Base-by-base conservation (phyloP, 345 rosid genomes). In the Sapria himalayana region DNA sequence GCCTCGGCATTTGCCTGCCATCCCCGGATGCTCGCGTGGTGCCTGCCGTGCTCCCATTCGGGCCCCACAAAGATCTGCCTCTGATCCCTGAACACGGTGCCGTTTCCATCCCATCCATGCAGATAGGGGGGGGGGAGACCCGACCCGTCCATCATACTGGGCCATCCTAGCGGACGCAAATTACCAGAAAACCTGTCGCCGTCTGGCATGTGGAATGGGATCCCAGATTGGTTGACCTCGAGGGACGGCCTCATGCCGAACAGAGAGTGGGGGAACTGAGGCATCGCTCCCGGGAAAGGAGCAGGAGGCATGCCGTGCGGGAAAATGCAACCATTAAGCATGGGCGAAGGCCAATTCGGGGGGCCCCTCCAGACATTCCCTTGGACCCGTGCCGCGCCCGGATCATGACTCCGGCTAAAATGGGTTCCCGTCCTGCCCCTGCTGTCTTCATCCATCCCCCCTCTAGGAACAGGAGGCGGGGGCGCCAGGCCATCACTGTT, bases 161-260 rank as follows among this genome's bases (percentile, higher is more conserved):
- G 99, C 99, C 93, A 91, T 43, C 85, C 91, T 23, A 76, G 61
- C 31, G 94, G 91, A 22, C 91, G 93, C 59, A 89, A 22, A 72
- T 79, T 93, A 52, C 78, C 37, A 20, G 80, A 41, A 61, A 73
- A 76, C 65, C 98, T 69, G 52, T 89, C 94, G 38, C 75, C 75
- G 46, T 82, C 93, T 50, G 78, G 56, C 2, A 91, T 57, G 39
- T 71, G 95, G 60, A 65, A 91, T 15, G 81, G 79, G 18, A 79
- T 70, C 29, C 91, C 92, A 29, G 76, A 41, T 63, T 74, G 95
- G 52, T 45, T 74, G 20, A 81, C 69, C 25, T 89, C 98, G 66
- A 82, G 61, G 1, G 94, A 63, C 22, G 94, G 85, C 55, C 94
- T 76, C 21, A 76, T 78, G 19, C 67, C 69, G 58, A 78, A 89